A percentile compares a stretch with the other conserved stretches of the same genome.
Evolutionary conservation across 1,284 basidiomycete genomes (phyloP).

Genomic region (Sanghuangporus sanghuang): DNA sequence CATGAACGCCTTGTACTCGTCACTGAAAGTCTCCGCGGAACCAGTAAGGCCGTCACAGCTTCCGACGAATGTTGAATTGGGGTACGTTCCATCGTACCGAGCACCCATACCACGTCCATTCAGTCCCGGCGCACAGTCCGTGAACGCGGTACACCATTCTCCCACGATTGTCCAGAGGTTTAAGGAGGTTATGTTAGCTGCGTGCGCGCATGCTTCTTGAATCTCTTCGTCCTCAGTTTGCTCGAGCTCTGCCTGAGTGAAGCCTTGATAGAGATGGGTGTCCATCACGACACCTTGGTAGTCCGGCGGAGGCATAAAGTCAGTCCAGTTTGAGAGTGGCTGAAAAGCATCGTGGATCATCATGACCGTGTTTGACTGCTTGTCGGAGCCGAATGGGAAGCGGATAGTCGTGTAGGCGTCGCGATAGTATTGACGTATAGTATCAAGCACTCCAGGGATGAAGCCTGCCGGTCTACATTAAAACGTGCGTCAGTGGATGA

Average conservation of each 20-base stretch:
- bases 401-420: conserved; percentile 73
- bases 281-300: conserved; percentile 76
- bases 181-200: conserved; percentile 41
- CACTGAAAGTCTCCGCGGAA: conserved; percentile 65
- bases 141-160: conserved; percentile 81
- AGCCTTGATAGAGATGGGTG: conserved; percentile 81
- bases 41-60: conserved; percentile 75
- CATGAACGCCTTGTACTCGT: conserved; percentile 79
- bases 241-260: conserved; percentile 52
- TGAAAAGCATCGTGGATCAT: conserved; percentile 88
- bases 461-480: conserved; percentile 72
- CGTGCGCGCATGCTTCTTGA: conserved; percentile 51
- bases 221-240: conserved; percentile 60
- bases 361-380: conserved; percentile 58
- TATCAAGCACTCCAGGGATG: conserved; percentile 45
- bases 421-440: conserved; percentile 65
- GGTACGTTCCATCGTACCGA: conserved; percentile 74
- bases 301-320: conserved; percentile 56
- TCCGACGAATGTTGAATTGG: conserved; percentile 62
- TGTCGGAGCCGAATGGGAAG: conserved; percentile 53
- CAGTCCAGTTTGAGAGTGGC: conserved; percentile 67
- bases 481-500: background rate
- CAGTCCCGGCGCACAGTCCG: conserved; percentile 82
- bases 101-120: conserved; percentile 69
- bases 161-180: conserved; percentile 77